Evolutionary conservation across 139 green algal genomes (phyloP).

Genomic region (Zygnema cylindricum): DNA sequence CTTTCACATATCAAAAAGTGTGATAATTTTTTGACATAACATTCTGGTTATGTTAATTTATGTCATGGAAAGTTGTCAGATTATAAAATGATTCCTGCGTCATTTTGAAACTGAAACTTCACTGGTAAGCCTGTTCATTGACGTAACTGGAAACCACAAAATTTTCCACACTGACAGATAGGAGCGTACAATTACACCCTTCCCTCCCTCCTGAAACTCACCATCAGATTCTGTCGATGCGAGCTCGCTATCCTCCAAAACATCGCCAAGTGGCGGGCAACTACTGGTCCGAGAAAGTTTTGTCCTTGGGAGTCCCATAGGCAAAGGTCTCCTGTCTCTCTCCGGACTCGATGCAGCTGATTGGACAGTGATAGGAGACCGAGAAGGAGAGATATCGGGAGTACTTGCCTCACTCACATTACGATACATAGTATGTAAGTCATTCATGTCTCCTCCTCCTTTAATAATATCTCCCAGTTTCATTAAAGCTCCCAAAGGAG

Average conservation of each 20-base stretch:
- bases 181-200: background rate
- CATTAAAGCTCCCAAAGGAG: conserved; percentile 26
- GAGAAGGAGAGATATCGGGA: background rate
- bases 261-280: conserved; percentile 23
- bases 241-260: conserved; percentile 1
- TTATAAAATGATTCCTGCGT: too few relatives aligned
- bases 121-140: too few relatives aligned
- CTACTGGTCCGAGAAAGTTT: conserved; percentile 49
- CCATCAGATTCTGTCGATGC: conserved; percentile 9
- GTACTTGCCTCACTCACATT: conserved; percentile 11
- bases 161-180: background rate
- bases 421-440: conserved; percentile 21
- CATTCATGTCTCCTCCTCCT: conserved; percentile 29
- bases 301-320: background rate
- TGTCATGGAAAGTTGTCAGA: too few relatives aligned
- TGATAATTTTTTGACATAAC: too few relatives aligned
- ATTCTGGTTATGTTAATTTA: too few relatives aligned
- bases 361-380: background rate
- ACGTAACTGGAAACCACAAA: too few relatives aligned
- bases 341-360: conserved; percentile 27
- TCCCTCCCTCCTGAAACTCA: background rate
- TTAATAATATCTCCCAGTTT: too few relatives aligned
- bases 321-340: background rate
- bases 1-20: too few relatives aligned
- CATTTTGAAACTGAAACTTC: too few relatives aligned